Conservation (phyloP, 306 rosid genomes). For the Dryas octopetala region DNA sequence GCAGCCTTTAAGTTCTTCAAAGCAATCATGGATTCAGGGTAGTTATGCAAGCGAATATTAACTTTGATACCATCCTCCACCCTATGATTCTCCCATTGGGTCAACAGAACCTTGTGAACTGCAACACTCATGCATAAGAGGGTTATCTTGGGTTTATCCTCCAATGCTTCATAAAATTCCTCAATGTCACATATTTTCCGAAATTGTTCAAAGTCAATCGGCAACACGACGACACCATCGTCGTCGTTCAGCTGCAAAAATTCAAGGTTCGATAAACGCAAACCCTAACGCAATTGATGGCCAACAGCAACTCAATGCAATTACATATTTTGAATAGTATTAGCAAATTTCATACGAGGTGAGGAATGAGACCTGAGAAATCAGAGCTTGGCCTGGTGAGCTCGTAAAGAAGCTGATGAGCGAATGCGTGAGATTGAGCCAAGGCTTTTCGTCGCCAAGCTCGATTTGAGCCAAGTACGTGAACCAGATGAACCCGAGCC, state of each 20-base stretch:
- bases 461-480: conserved; percentile 65
- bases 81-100: conserved; percentile 38
- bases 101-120: conserved; percentile 64
- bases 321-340: neutral
- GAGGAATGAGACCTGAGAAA: conserved; percentile 53
- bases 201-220: conserved; percentile 69
- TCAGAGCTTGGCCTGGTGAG: conserved; percentile 38
- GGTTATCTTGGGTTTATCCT: conserved; percentile 68
- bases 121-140: conserved; percentile 75
- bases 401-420: conserved; percentile 65
- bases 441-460: conserved; percentile 58
- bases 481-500: conserved; percentile 27
- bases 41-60: conserved; percentile 72
- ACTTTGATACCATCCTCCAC: conserved; percentile 53
- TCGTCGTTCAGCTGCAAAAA: conserved; percentile 45
- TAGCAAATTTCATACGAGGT: neutral
- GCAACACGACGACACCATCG: conserved; percentile 45
- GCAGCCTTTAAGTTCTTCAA: conserved; percentile 92
- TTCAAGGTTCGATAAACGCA: neutral
- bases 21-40: conserved; percentile 74
- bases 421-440: conserved; percentile 53
- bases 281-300: conserved; percentile 5
- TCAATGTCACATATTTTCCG: conserved; percentile 38
- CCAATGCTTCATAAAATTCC: conserved; percentile 55
- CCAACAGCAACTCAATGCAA: neutral